These are phyloP conservation scores for Leucocoprinus leucothites DNA, from an alignment of 768 basidiomycete genomes.

Conservation along the genomic window DNA sequence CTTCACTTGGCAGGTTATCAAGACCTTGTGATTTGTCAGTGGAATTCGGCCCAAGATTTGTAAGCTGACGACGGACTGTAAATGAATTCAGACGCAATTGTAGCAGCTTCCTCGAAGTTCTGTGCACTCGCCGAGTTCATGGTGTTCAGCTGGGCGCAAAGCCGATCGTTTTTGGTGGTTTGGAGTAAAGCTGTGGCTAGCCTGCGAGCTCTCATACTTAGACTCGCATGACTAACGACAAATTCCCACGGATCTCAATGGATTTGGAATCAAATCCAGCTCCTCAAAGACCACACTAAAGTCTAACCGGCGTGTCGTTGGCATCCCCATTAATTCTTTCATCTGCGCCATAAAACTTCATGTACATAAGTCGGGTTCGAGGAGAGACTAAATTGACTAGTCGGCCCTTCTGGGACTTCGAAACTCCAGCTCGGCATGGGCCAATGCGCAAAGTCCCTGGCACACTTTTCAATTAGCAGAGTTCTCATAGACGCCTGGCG, in stretches of 20 bases:
- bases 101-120: slow-evolving; percentile 51
- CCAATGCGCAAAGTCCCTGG: too few species aligned
- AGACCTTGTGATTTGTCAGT: slow-evolving; percentile 32
- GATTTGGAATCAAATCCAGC: neutral
- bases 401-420: too few species aligned
- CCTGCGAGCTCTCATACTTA: neutral
- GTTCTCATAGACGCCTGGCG: too few species aligned
- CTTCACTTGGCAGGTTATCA: slow-evolving; percentile 53
- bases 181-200: neutral
- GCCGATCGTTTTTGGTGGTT: neutral
- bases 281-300: neutral
- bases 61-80: slow-evolving; percentile 37
- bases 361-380: too few species aligned
- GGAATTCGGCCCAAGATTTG: neutral
- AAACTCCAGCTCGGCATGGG: too few species aligned
- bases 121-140: slow-evolving; percentile 14
- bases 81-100: slow-evolving; percentile 53
- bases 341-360: too few species aligned
- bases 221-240: neutral
- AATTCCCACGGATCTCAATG: neutral
- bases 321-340: neutral
- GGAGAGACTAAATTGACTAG: too few species aligned
- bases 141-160: neutral
- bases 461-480: too few species aligned
- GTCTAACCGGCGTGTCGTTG: too few species aligned